phyloP scores from a whole-genome alignment of 1,139 yeast genomes.

The Geotrichum macrosporum region DNA sequence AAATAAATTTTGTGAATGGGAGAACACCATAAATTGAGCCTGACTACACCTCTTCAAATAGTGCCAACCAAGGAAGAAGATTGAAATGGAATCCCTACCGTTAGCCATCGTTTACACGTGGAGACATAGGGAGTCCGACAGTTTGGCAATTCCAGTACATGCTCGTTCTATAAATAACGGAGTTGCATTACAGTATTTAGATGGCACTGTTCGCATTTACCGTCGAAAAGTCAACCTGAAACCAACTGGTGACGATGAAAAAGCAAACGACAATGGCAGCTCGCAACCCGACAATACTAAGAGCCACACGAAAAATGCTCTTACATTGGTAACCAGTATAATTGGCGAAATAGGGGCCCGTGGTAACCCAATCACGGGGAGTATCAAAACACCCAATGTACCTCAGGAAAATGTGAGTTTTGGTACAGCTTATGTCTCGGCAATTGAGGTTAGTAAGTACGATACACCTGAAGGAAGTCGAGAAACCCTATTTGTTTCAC shows the following conservation, averaged over 20 bases:
- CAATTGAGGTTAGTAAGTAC: conserved; percentile 15
- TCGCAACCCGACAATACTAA: neutral
- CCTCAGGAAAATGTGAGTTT: conserved; percentile 9
- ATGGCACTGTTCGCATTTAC: conserved; percentile 16
- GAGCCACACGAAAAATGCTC: neutral
- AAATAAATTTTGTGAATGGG: too few species aligned
- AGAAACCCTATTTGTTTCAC: conserved; percentile 15
- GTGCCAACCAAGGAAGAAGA: too few species aligned
- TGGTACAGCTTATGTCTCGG: conserved; percentile 10
- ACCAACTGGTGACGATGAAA: neutral
- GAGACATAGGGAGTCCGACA: conserved; percentile 18
- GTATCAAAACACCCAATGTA: neutral
- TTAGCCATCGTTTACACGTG: conserved; percentile 16
- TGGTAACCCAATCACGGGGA: neutral
- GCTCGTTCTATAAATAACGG: conserved; percentile 14
- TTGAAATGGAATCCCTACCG: conserved; percentile 9
- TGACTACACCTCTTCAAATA: too few species aligned
- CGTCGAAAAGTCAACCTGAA: neutral
- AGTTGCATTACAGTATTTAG: conserved; percentile 16
- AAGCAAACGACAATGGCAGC: neutral
- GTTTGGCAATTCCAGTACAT: conserved; percentile 15
- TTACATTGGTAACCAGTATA: conserved; percentile 2
- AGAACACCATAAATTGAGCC: too few species aligned
- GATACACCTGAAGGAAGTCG: conserved; percentile 10
- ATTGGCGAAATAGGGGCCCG: conserved; percentile 7